A percentile compares a stretch with the other conserved stretches of the same genome.
These are phyloP conservation scores for Pleurostoma richardsiae DNA, from an alignment of 2,329 filamentous ascomycete genomes.

Conservation along the genomic window DNA sequence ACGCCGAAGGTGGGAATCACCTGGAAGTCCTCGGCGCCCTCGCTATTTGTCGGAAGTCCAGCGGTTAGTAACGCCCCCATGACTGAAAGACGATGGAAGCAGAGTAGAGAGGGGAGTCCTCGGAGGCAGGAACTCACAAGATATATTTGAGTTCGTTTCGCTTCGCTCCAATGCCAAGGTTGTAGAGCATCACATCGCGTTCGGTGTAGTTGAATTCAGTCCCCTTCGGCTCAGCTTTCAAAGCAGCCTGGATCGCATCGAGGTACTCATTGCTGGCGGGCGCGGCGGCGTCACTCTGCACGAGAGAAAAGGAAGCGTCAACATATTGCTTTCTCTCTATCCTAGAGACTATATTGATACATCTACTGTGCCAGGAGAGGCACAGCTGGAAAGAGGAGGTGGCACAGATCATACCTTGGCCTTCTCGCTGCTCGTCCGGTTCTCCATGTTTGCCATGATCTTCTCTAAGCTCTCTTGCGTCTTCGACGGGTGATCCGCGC, in stretches of 20 bases:
- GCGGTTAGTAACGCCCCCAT: background rate
- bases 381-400: constrained; percentile 16
- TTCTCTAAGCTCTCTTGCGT: constrained; percentile 72
- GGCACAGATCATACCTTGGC: constrained; percentile 50
- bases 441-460: constrained; percentile 76
- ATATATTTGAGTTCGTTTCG: constrained; percentile 81
- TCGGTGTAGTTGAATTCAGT: constrained; percentile 81
- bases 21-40: constrained; percentile 89
- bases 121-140: constrained; percentile 43
- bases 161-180: constrained; percentile 89
- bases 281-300: constrained; percentile 15
- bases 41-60: constrained; percentile 32
- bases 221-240: constrained; percentile 63
- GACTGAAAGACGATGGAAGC: no score
- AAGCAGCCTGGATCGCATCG: constrained; percentile 69
- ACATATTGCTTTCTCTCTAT: background rate
- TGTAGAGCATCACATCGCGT: constrained; percentile 89
- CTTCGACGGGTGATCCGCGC: constrained; percentile 81
- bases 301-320: constrained; percentile 3
- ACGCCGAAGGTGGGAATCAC: constrained; percentile 93
- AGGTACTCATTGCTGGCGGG: constrained; percentile 59
- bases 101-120: background rate
- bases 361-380: constrained; percentile 9
- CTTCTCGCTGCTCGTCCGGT: constrained; percentile 52
- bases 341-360: constrained; percentile 6